Base-by-base conservation (phyloP, 2,329 filamentous ascomycete genomes). In the Penicillium brasilianum region DNA sequence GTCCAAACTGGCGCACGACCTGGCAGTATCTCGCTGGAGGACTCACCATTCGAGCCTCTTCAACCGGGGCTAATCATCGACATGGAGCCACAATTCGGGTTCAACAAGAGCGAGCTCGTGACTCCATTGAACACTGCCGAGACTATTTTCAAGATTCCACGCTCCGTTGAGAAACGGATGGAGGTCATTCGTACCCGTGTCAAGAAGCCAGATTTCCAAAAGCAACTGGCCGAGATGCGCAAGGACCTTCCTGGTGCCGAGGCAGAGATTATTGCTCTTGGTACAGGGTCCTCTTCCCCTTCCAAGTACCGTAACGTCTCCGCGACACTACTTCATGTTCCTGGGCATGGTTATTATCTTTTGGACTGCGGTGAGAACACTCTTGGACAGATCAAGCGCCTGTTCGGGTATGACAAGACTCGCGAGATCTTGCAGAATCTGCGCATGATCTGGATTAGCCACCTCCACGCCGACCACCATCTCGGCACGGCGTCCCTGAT, bases 231-330 rank as follows among this genome's bases (percentile, higher is more conserved):
- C 69, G 76, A 82, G 44, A 76, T 82, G 13, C 86, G 88, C 64
- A 77, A 83, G n/a, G 85, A 88, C 62, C 85, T 96, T 2, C 90
- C 90, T 2, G 86, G 87, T 66, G 84, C 86, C 36, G 89, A 97
- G 69, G 87, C 89, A 0, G 93, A 97, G 75, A 87, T 99, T 52
- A 89, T 93, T 41, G 87, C 93, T 1, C 85, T 99, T 0, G 95
- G 95, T 6, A 99, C 95, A 2, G 95, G 95, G 9, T 98, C 94
- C 3, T 91, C 94, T 0, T 75, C 90, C 16, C 95, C 95, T 1
- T 96, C 92, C 36, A 96, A 96, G 74, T 95, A 97, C 76, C 90
- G 95, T 69, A 99, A 98, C 74, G 95, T 99, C 20, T 97, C 94
- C 11, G 88, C 89, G 1, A 97, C 93, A 0, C 82, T 99, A 4